Evolutionary conservation across 768 basidiomycete species (phyloP), one percentile per base, ranked within the genome.

Genomic region (Leccinum barrowsii): DNA sequence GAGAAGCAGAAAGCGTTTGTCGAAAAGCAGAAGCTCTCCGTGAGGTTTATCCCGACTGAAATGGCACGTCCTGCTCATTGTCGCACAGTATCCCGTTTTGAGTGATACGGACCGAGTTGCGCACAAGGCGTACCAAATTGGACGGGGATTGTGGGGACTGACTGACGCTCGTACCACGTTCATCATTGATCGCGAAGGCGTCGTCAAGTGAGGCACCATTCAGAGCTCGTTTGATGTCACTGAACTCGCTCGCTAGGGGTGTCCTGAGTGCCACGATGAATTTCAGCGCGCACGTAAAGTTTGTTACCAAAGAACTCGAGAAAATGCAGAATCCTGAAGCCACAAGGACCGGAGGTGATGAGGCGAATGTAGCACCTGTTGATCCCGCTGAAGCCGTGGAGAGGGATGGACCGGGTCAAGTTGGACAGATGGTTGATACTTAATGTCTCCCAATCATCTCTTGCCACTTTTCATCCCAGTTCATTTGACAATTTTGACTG

Each of bases 1-100:
- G 80, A 82, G 52, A 86, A 86, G 63, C 89, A 93, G 73, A 86
- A 86, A 71, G 66, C 75, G 6, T 94, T 92, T 68, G 89, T 85
- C 7, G 86, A 89, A 63, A 84, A 86, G 62, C 66, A 90, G 58
- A 81, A 84, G 50, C 73, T 91, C 57, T 82, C 82, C 4, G 89
- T 87, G 66, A 69, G 80, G 26, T n/a, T 72, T 22, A 19, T 34
- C 52, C 8, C n/a, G 1, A 32, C 50, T 50, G 22, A 22, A 42
- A 11, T 30, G 40, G 21, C 1, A 22, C 28, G 47, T 34, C 52
- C 55, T 17, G 24, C 21, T 49, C 44, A 35, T 17, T 40, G 6
- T 42, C 28, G 11, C 11, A 10, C 59, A 90, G 88, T 94, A 89
- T 73, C 90, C 90, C 4, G 81, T 94, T 22, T 73, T 94, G 63